These are phyloP conservation scores for Nigrograna mackinnonii DNA, from an alignment of 2,329 filamentous ascomycete species.

Conservation along the genomic window DNA sequence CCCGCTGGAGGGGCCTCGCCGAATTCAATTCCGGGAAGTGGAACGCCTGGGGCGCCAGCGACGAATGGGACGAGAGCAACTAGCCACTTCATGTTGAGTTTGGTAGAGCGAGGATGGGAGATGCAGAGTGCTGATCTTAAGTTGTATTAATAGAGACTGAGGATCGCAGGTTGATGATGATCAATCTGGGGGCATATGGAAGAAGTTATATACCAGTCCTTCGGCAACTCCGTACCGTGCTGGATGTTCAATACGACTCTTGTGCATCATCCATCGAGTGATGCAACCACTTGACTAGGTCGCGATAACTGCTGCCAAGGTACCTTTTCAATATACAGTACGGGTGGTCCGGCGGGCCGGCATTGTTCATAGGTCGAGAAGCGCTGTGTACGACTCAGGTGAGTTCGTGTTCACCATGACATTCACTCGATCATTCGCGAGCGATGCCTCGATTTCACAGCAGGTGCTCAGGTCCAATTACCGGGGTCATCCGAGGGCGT, in stretches of 20 bases:
- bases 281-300: conserved; percentile 19
- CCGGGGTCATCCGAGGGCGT: conserved; percentile 16
- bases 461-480: conserved; percentile 16
- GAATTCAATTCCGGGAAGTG: conserved; percentile 16
- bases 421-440: conserved; percentile 11
- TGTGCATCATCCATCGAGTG: conserved; percentile 16
- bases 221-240: conserved; percentile 16
- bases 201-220: conserved; percentile 34
- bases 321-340: conserved; percentile 33
- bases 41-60: conserved; percentile 26
- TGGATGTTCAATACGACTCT: conserved; percentile 10
- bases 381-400: conserved; percentile 21
- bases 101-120: conserved; percentile 6
- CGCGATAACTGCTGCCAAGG: conserved; percentile 33
- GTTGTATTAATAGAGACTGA: conserved; percentile 18
- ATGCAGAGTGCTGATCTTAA: conserved; percentile 20
- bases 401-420: conserved; percentile 31
- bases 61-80: conserved; percentile 36
- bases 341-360: conserved; percentile 36
- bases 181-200: conserved; percentile 27
- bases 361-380: conserved; percentile 28
- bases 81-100: conserved; percentile 40
- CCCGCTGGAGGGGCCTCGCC: conserved; percentile 34
- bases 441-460: conserved; percentile 12
- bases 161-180: conserved; percentile 32